Base-by-base conservation (phyloP, 2,329 filamentous ascomycete genomes). In the Ophiostoma sp. region DNA sequence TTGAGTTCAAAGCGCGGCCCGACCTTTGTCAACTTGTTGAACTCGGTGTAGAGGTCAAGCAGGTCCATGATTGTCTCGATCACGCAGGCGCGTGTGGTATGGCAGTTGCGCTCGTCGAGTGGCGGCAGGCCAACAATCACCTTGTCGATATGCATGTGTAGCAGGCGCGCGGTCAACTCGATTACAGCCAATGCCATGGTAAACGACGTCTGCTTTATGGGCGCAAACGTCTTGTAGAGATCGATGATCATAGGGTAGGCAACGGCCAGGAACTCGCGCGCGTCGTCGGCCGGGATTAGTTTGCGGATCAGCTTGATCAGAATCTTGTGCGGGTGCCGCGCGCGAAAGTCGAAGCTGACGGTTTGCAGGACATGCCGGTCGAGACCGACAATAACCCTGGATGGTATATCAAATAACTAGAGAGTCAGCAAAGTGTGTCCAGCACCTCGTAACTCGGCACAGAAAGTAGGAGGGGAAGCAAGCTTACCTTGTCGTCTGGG, bases 351-450 rank as follows among this genome's bases (percentile, higher is more conserved):
- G 77, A 99, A 99, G 71, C 91, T 89, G 42, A 93, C 90, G 2
- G 92, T 90, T 79, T 99, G 95, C 66, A 99, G 88, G 78, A 98
- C 96, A 68, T 96, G 85, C 5, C 95, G 87, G 79, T 99, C 95
- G 3, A 98, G 85, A 1, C 92, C 92, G 71, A 97, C 93, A 72
- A 97, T 90, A 69, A 89, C 86, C 72, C 92, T 90, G 14, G 91
- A 90, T 3, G 89, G 87, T 1, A 82, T 82, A 67, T 98, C 94
- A 72, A 98, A 96, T 40, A 63, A 7, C 60, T 63, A 27, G 55
- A 60, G 66, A 2, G 66, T 14, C 27, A 44, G 9, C 7, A 12
- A 14, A 44, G 12, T 2, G 27, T 27, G 27, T 27, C 27, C 27
- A 27, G 5, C 27, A 5, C 4, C 55, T 16, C 5, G 12, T 27